Conservation (phyloP, 225 moss, liverwort and hornwort species). For the Lunularia cruciata region DNA sequence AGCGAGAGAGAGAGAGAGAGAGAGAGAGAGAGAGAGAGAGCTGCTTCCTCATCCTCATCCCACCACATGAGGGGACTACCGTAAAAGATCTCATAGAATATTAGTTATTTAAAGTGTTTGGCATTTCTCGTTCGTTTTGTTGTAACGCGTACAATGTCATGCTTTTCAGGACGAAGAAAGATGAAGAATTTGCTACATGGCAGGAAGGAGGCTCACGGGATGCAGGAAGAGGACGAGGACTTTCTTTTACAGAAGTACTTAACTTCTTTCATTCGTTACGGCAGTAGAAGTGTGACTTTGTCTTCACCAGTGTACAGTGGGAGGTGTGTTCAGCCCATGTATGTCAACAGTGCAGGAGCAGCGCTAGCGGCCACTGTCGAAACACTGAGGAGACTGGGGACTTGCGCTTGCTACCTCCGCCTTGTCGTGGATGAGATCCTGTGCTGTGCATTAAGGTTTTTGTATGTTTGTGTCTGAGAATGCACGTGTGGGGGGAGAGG, state of each 20-base stretch:
- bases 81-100: too few relatives aligned
- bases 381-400: conserved; percentile 2
- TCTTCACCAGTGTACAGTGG: neutral
- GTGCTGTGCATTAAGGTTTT: conserved; percentile 2
- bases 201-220: too few relatives aligned
- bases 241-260: neutral
- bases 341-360: neutral
- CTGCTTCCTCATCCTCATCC: too few relatives aligned
- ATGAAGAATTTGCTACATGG: too few relatives aligned
- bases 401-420: conserved; percentile 9
- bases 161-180: too few relatives aligned
- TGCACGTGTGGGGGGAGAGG: conserved; percentile 16
- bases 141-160: neutral
- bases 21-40: too few relatives aligned
- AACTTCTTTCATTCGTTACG: neutral
- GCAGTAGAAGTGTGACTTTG: neutral
- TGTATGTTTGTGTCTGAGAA: conserved; percentile 16
- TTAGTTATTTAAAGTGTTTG: neutral
- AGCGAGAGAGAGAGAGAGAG: too few relatives aligned
- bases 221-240: neutral
- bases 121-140: neutral
- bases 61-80: too few relatives aligned
- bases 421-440: conserved; percentile 23
- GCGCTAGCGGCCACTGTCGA: neutral
- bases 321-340: neutral